Evolutionary conservation across 768 basidiomycete genomes (phyloP).

Genomic region (Suillus fuscotomentosus): DNA sequence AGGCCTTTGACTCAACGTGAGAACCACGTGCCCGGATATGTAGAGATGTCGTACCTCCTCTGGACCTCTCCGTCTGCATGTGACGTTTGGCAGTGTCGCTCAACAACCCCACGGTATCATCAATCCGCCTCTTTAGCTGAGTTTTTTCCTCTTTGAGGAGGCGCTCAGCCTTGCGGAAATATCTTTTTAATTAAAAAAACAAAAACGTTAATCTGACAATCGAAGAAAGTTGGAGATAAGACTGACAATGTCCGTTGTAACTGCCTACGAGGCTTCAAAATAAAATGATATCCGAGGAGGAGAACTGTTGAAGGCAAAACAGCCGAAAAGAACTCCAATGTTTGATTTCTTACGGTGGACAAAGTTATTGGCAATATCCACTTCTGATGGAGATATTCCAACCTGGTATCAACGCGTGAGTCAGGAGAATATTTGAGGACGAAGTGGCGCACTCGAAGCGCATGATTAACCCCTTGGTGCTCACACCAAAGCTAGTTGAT

Average conservation of each 20-base stretch:
- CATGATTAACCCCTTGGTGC: slow-evolving; percentile 47
- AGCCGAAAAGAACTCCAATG: slow-evolving; percentile 47
- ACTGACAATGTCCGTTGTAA: slow-evolving; percentile 52
- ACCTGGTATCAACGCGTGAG: slow-evolving; percentile 33
- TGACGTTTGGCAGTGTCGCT: slow-evolving; percentile 66
- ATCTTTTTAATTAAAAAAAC: slow-evolving; percentile 37
- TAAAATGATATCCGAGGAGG: slow-evolving; percentile 53
- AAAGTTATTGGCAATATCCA: slow-evolving; percentile 57
- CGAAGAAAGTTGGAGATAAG: slow-evolving; percentile 11
- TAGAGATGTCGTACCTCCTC: slow-evolving; percentile 51
- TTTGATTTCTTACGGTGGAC: slow-evolving; percentile 46
- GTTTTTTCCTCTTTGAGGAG: slow-evolving; percentile 63
- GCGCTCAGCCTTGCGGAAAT: slow-evolving; percentile 63
- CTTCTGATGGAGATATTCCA: slow-evolving; percentile 56
- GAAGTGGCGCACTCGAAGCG: slow-evolving; percentile 47
- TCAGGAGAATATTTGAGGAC: slow-evolving; percentile 13
- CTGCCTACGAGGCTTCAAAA: slow-evolving; percentile 55
- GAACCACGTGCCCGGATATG: slow-evolving; percentile 10
- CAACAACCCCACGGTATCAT: slow-evolving; percentile 61
- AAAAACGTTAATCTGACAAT: neutral
- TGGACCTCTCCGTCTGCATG: slow-evolving; percentile 58
- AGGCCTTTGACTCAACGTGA: slow-evolving; percentile 49
- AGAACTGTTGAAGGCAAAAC: slow-evolving; percentile 56
- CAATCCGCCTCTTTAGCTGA: slow-evolving; percentile 59
- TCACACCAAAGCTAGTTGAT: slow-evolving; percentile 43